Evolutionary conservation across 176 grass and related monocot genomes (phyloP).

Genomic region (Aegilops sharonensis): DNA sequence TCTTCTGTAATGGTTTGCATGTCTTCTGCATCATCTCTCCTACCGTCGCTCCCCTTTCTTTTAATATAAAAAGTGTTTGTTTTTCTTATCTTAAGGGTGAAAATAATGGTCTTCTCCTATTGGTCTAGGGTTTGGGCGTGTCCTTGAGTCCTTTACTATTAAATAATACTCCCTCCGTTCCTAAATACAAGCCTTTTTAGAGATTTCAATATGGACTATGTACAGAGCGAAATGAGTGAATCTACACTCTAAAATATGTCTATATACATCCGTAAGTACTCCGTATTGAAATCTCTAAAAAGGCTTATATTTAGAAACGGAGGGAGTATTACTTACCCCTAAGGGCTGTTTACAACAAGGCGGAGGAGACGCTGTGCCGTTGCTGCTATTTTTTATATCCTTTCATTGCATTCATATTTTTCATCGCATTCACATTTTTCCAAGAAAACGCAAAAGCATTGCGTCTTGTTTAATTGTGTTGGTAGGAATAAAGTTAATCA

Average conservation of each 20-base stretch:
- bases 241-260: no score
- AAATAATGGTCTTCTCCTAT: background rate
- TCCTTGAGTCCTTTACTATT: background rate
- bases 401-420: background rate
- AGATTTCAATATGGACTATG: no score
- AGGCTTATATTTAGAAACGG: no score
- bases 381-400: background rate
- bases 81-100: background rate
- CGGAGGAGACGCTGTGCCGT: background rate
- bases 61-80: background rate
- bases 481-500: no score
- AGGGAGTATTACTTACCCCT: no score
- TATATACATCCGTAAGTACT: no score
- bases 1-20: conserved; percentile 1
- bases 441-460: no score
- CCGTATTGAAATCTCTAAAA: no score
- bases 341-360: background rate
- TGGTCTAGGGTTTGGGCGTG: background rate
- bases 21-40: conserved; percentile 10
- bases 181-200: no score
- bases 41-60: background rate
- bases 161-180: no score
- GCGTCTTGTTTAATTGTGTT: no score
- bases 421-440: background rate
- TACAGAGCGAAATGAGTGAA: background rate